Evolutionary conservation across 352 stramenopile species (phyloP).

Genomic region (Pythium sukuiense): DNA sequence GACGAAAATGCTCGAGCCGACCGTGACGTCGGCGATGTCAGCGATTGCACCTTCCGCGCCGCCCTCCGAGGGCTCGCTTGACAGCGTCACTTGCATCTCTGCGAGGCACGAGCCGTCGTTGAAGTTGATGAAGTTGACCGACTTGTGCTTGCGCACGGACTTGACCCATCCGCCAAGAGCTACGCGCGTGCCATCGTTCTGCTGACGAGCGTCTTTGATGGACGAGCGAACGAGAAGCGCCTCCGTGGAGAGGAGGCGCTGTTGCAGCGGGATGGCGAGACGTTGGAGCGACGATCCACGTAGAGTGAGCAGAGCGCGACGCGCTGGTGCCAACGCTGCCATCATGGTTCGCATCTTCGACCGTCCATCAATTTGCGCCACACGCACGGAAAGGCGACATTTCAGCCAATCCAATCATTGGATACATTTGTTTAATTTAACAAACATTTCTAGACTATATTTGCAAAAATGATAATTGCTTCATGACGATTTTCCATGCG

Average conservation of each 20-base stretch:
- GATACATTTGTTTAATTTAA: not conserved
- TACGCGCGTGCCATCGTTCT: slow-evolving; percentile 42
- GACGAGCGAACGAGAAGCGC: slow-evolving; percentile 28
- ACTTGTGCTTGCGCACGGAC: slow-evolving; percentile 97
- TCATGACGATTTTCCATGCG: too few relatives aligned
- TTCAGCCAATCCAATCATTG: slow-evolving; percentile 3
- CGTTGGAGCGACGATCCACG: not conserved
- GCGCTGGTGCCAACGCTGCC: not conserved
- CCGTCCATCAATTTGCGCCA: slow-evolving; percentile 7
- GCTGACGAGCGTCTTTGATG: slow-evolving; percentile 46
- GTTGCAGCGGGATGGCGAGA: not conserved
- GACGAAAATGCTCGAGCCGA: slow-evolving; percentile 92
- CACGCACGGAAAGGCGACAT: slow-evolving; percentile 2
- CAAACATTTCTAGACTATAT: too few relatives aligned
- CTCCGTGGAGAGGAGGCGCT: slow-evolving; percentile 6
- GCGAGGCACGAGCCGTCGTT: slow-evolving; percentile 94
- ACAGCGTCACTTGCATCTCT: slow-evolving; percentile 91
- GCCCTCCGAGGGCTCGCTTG: slow-evolving; percentile 39
- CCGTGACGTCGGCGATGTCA: slow-evolving; percentile 89
- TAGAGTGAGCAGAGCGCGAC: slow-evolving; percentile 8
- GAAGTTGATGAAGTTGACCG: slow-evolving; percentile 95
- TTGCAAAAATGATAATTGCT: too few relatives aligned
- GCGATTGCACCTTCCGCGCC: slow-evolving; percentile 24
- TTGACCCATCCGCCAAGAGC: slow-evolving; percentile 92
- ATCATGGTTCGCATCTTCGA: slow-evolving; percentile 8